phyloP scores from a whole-genome alignment of 257 asterid genomes.

The Cynanchum wilfordii region DNA sequence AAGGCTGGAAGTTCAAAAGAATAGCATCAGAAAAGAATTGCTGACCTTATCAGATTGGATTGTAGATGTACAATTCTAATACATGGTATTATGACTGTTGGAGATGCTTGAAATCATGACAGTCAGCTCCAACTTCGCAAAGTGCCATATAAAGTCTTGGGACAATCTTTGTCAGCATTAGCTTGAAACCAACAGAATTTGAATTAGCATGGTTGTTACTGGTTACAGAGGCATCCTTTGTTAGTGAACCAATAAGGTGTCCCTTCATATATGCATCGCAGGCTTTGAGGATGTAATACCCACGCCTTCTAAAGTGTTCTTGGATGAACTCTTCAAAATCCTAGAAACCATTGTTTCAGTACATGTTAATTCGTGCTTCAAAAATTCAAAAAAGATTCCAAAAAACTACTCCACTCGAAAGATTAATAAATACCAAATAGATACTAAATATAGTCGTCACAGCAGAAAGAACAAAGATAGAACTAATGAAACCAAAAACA shows the following conservation, averaged over 20 bases:
- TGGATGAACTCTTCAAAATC: conserved; percentile 71
- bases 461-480: neutral
- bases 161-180: conserved; percentile 78
- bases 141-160: conserved; percentile 65
- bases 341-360: conserved; percentile 33
- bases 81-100: conserved; percentile 33
- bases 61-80: conserved; percentile 18
- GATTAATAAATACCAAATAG: neutral
- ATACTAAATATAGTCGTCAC: neutral
- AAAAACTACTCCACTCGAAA: neutral
- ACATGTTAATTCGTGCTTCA: neutral
- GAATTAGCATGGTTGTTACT: conserved; percentile 35
- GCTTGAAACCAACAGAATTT: conserved; percentile 90
- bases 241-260: conserved; percentile 75
- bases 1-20: conserved; percentile 1
- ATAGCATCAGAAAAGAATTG: conserved; percentile 6
- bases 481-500: neutral
- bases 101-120: conserved; percentile 58
- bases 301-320: conserved; percentile 83
- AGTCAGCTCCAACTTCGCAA: conserved; percentile 65
- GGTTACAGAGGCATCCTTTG: conserved; percentile 51
- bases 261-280: conserved; percentile 97
- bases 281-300: conserved; percentile 80
- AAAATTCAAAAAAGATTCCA: neutral
- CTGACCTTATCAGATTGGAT: conserved; percentile 23